Evolutionary conservation across 768 basidiomycete genomes (phyloP), one percentile per base, ranked within the genome.

Genomic region (Cystofilobasidium macerans): DNA sequence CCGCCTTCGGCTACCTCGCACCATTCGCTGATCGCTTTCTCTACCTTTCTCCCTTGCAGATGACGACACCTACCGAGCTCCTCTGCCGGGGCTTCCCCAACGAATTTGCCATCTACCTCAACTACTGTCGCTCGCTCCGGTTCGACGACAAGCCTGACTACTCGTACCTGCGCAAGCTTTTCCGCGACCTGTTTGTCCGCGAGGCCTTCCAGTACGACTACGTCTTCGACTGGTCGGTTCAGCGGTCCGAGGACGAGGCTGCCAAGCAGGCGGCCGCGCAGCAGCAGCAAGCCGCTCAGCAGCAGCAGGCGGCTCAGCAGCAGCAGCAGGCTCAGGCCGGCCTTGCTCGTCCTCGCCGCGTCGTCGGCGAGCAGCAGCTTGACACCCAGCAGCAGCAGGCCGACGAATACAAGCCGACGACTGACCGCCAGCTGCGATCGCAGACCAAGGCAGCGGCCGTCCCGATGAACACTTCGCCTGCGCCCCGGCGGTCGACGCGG

Each of bases 71-170:
- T 30, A 93, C 89, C 59, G 92, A 98, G 76, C 81, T 94, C 66
- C 85, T 99, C 33, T 98, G 94, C 81, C 92, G 94, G 71, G 92
- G 90, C n/a, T 98, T 95, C 84, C 94, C 95, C 69, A 93, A 92
- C 80, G 95, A 99, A 79, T 95, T 98, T 70, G 94, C 92, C 47
- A 95, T 98, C 72, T 98, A 97, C 83, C 80, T 99, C 73, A 99
- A 98, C 81, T 99, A 97, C 79, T 94, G 93, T 69, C 90, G 95
- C 64, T 93, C 94, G 48, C 87, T 99, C 67, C 90, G 94, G 74
- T 99, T 99, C 78, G 95, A 99, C 75, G 95, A 99, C 83, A 99
- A 99, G 80, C 95, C 95, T 35, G 94, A 99, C 79, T 98, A 99
- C 77, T 97, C 93, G 6, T 99, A 99, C 80, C 84, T 99, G 11